Evolutionary conservation across 805 yeast species (phyloP).

Genomic region (Hanseniaspora mollemarum): DNA sequence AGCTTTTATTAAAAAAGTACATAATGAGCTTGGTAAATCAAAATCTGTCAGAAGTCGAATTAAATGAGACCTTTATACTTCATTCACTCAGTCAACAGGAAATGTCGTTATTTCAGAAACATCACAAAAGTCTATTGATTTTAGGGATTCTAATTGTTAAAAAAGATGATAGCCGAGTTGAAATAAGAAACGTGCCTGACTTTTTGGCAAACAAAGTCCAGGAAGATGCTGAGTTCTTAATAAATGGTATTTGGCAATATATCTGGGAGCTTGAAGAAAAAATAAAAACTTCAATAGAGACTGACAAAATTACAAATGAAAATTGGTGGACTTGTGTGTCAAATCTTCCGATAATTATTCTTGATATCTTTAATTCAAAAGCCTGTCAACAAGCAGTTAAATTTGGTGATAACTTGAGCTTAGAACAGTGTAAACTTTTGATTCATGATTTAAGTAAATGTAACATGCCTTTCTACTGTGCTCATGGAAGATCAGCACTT

Average conservation of each 20-base stretch:
- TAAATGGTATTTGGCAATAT: conserved; percentile 35
- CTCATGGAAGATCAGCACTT: conserved; percentile 73
- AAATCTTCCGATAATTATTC: conserved; percentile 41
- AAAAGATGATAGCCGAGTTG: conserved; percentile 16
- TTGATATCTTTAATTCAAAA: conserved; percentile 42
- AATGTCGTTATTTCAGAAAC: conserved; percentile 26
- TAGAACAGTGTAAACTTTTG: conserved; percentile 36
- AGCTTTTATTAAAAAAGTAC: conserved; percentile 35
- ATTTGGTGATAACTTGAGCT: conserved; percentile 51
- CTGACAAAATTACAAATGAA: background rate
- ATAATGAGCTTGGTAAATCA: conserved; percentile 18
- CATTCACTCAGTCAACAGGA: conserved; percentile 27
- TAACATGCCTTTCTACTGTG: conserved; percentile 61
- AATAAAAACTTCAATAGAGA: conserved; percentile 18
- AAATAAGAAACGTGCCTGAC: conserved; percentile 37
- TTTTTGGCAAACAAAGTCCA: conserved; percentile 31
- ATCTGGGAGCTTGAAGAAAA: conserved; percentile 33
- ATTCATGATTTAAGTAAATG: conserved; percentile 39
- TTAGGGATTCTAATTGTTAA: conserved; percentile 36
- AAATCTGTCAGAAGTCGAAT: background rate
- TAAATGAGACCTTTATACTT: conserved; percentile 3
- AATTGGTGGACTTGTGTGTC: conserved; percentile 34
- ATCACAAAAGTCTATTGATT: conserved; percentile 27
- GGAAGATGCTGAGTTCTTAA: conserved; percentile 27
- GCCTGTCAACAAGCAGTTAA: conserved; percentile 62